Percentiles rank a stretch among this genome's conserved stretches.
Evolutionary conservation across 371 early-diverging fungal species (phyloP).

Genomic region (Apophysomyces elegans): DNA sequence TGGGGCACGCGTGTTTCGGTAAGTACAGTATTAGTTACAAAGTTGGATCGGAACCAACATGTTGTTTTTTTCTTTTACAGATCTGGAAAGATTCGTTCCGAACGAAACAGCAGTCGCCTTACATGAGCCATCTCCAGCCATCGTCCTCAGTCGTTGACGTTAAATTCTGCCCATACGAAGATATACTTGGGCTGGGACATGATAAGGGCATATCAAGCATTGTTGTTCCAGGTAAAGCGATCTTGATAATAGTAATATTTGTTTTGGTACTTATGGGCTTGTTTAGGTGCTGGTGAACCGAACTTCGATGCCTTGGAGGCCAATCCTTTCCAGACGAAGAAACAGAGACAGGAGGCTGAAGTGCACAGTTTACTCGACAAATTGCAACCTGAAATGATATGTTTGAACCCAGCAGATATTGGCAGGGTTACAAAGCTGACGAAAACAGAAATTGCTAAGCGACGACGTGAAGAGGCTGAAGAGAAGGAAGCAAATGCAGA

Average conservation of each 20-base stretch:
- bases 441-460: conserved; percentile 49
- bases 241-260: not conserved
- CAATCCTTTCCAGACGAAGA: conserved; percentile 93
- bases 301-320: conserved; percentile 95
- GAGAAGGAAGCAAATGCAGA: conserved; percentile 35
- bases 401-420: conserved; percentile 77
- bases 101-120: conserved; percentile 79
- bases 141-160: conserved; percentile 62
- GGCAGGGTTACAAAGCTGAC: conserved; percentile 68
- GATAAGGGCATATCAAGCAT: conserved; percentile 81
- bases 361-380: conserved; percentile 94
- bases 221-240: conserved; percentile 82
- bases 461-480: conserved; percentile 48
- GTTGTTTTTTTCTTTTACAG: conserved; percentile 14
- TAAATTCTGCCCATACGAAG: conserved; percentile 95
- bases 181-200: conserved; percentile 96
- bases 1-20: conserved; percentile 78
- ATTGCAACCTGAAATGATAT: conserved; percentile 88
- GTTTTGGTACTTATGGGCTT: not conserved
- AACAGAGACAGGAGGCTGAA: conserved; percentile 92
- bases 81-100: conserved; percentile 90
- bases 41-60: not conserved
- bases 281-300: conserved; percentile 87
- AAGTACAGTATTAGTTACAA: conserved; percentile 12
- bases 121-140: conserved; percentile 84